phyloP scores from a whole-genome alignment of 257 asterid species.

The Scutellaria galericulata region DNA sequence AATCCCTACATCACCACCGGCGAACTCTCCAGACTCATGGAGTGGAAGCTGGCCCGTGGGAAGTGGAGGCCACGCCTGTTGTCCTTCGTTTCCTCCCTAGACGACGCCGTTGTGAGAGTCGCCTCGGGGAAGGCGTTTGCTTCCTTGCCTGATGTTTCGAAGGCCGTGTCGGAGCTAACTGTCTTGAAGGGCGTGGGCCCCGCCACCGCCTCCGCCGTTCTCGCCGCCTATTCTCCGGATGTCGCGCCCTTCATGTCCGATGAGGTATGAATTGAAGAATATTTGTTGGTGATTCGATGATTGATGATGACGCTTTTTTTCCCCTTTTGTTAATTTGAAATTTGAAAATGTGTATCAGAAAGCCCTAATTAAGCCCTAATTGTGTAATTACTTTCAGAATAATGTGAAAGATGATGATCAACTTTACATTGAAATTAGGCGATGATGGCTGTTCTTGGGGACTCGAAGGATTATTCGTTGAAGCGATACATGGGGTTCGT shows the following conservation, averaged over 20 bases:
- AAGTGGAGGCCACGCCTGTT: constrained; percentile 88
- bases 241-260: constrained; percentile 92
- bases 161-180: constrained; percentile 67
- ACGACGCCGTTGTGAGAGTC: constrained; percentile 60
- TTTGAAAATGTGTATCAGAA: neutral
- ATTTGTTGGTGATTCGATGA: neutral
- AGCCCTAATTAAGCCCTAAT: neutral
- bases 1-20: constrained; percentile 62
- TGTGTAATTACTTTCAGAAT: neutral
- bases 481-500: constrained; percentile 68
- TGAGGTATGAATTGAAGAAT: constrained; percentile 50
- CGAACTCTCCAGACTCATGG: constrained; percentile 77
- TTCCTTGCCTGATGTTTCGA: constrained; percentile 65
- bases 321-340: neutral
- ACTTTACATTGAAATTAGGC: constrained; percentile 49
- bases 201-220: constrained; percentile 93
- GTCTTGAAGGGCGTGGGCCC: constrained; percentile 90
- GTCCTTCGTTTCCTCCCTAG: constrained; percentile 65
- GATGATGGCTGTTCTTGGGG: constrained; percentile 69
- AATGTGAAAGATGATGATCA: neutral
- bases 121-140: constrained; percentile 78
- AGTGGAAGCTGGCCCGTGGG: constrained; percentile 91
- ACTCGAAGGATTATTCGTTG: constrained; percentile 76
- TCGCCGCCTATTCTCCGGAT: constrained; percentile 86
- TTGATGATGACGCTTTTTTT: neutral